Conservation (phyloP, 345 rosid genomes). For the Eucalyptus polyanthemos region DNA sequence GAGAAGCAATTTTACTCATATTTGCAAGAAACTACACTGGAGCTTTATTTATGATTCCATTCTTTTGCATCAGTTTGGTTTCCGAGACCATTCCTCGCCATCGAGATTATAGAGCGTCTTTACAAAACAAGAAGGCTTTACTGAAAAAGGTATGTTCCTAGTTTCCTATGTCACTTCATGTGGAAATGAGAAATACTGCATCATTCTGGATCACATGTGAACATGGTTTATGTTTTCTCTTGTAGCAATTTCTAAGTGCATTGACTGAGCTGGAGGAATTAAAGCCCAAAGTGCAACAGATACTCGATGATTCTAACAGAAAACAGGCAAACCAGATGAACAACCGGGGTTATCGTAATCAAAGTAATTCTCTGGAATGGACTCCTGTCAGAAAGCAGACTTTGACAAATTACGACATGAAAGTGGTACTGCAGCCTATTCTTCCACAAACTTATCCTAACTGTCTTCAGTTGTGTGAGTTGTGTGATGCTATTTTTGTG, state of each 20-base stretch:
- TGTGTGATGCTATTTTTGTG: neutral
- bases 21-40: neutral
- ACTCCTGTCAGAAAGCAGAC: slow-evolving; percentile 34
- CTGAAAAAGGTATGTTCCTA: slow-evolving; percentile 40
- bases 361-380: slow-evolving; percentile 30
- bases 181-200: neutral
- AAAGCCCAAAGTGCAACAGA: slow-evolving; percentile 71
- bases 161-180: neutral
- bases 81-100: slow-evolving; percentile 90
- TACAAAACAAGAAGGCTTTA: slow-evolving; percentile 31
- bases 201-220: neutral
- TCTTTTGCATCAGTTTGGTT: slow-evolving; percentile 57
- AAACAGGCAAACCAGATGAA: slow-evolving; percentile 25
- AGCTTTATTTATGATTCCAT: neutral
- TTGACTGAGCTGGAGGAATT: slow-evolving; percentile 73
- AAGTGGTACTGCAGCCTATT: slow-evolving; percentile 28
- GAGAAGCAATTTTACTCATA: neutral
- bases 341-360: slow-evolving; percentile 10
- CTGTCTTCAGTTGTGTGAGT: neutral
- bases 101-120: slow-evolving; percentile 54
- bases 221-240: neutral
- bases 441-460: neutral
- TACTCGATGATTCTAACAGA: slow-evolving; percentile 41
- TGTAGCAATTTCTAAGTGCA: slow-evolving; percentile 57
- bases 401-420: slow-evolving; percentile 11